Evolutionary conservation across 169 alveolate genomes (phyloP).

Genomic region (Perkinsus chesapeaki): DNA sequence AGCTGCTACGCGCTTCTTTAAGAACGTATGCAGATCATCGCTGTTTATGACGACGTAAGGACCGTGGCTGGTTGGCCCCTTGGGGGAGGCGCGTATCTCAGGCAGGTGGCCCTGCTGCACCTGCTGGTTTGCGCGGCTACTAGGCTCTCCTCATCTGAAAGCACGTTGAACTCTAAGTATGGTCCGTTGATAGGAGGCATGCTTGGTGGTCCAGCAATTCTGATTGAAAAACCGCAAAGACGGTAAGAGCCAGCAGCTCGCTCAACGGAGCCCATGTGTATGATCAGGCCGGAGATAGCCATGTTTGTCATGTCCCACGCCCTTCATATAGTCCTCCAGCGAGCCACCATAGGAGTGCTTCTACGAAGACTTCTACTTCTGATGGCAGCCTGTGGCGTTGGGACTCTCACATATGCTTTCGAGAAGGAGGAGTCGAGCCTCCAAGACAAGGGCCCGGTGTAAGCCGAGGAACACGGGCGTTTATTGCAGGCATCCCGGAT

Average conservation of each 20-base stretch:
- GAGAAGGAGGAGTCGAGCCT: neutral
- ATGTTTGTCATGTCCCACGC: neutral
- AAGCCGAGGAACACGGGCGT: no score
- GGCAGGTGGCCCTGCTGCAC: neutral
- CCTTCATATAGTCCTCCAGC: neutral
- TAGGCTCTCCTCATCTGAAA: neutral
- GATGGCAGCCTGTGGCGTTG: neutral
- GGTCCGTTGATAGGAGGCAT: neutral
- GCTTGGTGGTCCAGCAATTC: neutral
- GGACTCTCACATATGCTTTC: neutral
- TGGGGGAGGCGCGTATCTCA: neutral
- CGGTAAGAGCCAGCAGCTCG: neutral
- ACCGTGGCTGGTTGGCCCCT: neutral
- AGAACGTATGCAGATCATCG: neutral
- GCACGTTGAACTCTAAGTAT: neutral
- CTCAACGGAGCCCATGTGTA: neutral
- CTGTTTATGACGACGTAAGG: neutral
- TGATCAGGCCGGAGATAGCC: neutral
- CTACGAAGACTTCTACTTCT: neutral
- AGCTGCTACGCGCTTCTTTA: neutral
- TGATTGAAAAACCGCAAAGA: neutral
- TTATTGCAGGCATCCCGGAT: neutral
- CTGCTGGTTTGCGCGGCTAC: neutral
- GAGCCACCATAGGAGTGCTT: neutral
- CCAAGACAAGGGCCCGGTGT: neutral